Conservation (phyloP, 257 asterid genomes). For the Lithospermum erythrorhizon region DNA sequence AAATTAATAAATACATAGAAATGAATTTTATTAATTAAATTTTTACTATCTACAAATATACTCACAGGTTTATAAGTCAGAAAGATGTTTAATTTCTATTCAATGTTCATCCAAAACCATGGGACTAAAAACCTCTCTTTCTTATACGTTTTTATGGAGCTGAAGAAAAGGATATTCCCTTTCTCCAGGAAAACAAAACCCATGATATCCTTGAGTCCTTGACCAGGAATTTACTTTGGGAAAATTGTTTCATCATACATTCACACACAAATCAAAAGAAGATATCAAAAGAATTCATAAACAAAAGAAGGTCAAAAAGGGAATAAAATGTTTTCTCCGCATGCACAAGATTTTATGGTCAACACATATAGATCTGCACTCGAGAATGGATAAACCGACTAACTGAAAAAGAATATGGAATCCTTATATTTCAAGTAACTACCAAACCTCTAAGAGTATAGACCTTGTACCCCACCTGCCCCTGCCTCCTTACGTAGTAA, state of each 20-base stretch:
- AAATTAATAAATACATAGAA: too few species aligned
- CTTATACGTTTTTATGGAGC: not conserved
- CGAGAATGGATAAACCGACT: conserved; percentile 5
- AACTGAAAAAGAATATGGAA: conserved; percentile 24
- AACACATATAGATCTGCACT: conserved; percentile 13
- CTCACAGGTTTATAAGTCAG: too few species aligned
- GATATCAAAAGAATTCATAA: not conserved
- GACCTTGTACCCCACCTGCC: conserved; percentile 1
- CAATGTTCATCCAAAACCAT: too few species aligned
- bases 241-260: too few species aligned
- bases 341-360: conserved; percentile 18
- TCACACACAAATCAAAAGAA: too few species aligned
- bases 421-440: conserved; percentile 39
- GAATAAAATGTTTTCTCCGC: not conserved
- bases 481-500: not conserved
- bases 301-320: conserved; percentile 5
- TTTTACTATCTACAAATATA: too few species aligned
- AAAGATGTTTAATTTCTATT: too few species aligned
- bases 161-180: not conserved
- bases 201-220: too few species aligned
- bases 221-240: too few species aligned
- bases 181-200: not conserved
- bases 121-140: too few species aligned
- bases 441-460: conserved; percentile 18
- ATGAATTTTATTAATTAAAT: too few species aligned